phyloP scores from a whole-genome alignment of 208 protist species.

The Trypanosoma vivax region DNA sequence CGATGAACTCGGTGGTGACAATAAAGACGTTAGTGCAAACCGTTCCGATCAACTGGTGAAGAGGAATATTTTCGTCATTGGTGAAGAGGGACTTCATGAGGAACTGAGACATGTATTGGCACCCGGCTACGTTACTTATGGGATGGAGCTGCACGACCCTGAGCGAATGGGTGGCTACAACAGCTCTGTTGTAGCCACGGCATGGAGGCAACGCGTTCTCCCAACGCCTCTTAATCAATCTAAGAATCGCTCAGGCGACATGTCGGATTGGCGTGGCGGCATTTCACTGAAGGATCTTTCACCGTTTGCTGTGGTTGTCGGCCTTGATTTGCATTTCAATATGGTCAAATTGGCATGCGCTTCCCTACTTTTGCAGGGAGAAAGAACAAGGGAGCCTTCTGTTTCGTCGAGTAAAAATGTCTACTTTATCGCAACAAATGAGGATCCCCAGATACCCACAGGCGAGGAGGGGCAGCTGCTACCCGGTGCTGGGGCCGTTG shows the following conservation, averaged over 20 bases:
- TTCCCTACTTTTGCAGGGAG: slow-evolving; percentile 31
- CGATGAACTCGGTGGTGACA: background rate
- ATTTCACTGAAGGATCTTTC: slow-evolving; percentile 57
- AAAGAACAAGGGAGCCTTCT: background rate
- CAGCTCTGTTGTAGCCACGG: slow-evolving; percentile 7
- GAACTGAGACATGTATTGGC: slow-evolving; percentile 56
- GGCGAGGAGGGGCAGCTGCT: slow-evolving; percentile 29
- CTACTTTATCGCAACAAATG: slow-evolving; percentile 66
- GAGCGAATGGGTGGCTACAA: slow-evolving; percentile 41
- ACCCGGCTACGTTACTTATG: slow-evolving; percentile 63
- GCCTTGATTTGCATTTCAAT: slow-evolving; percentile 63
- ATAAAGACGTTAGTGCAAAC: no score
- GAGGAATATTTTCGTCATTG: slow-evolving; percentile 66
- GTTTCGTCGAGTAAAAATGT: background rate
- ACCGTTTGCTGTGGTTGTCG: slow-evolving; percentile 49
- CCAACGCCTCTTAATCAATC: slow-evolving; percentile 30
- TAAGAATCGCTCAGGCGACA: background rate
- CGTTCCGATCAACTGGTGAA: slow-evolving; percentile 45
- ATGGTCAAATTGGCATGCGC: slow-evolving; percentile 53
- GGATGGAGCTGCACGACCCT: slow-evolving; percentile 50
- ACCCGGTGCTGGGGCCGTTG: slow-evolving; percentile 51
- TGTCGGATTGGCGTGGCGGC: slow-evolving; percentile 2
- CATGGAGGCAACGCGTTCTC: slow-evolving; percentile 31
- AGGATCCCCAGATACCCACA: slow-evolving; percentile 59
- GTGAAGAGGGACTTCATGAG: slow-evolving; percentile 58